Evolutionary conservation across 2,329 filamentous ascomycete species (phyloP).

Genomic region (Lasiodiplodia sp.): DNA sequence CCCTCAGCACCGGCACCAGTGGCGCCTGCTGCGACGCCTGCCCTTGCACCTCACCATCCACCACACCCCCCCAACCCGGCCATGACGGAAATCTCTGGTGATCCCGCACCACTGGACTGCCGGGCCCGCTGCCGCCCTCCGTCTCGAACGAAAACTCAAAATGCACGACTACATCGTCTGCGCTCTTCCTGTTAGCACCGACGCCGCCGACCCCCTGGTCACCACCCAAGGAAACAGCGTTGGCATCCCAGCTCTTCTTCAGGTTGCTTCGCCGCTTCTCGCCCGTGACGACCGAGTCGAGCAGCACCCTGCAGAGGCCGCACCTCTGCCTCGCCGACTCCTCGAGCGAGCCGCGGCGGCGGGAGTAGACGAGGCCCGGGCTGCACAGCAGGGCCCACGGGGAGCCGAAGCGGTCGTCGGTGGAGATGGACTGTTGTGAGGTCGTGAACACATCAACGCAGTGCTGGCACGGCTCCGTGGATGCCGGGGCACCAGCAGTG

Average conservation of each 20-base stretch:
- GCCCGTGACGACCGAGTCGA: slow-evolving; percentile 13
- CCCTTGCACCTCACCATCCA: background rate
- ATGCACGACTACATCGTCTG: slow-evolving; percentile 1
- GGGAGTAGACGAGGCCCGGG: slow-evolving; percentile 1
- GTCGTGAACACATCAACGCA: background rate
- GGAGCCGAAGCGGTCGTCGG: background rate
- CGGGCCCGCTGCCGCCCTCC: background rate
- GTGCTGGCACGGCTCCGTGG: background rate
- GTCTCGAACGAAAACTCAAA: slow-evolving; percentile 17
- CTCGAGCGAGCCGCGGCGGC: slow-evolving; percentile 7
- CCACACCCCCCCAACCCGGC: background rate
- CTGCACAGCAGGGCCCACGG: slow-evolving; percentile 21
- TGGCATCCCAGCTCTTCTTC: slow-evolving; percentile 8
- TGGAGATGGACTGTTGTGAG: background rate
- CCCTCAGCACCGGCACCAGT: slow-evolving; percentile 10
- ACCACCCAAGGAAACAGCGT: background rate
- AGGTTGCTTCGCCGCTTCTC: slow-evolving; percentile 9
- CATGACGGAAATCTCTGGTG: background rate
- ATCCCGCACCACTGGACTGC: background rate
- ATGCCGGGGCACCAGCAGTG: background rate
- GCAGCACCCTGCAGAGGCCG: slow-evolving; percentile 15
- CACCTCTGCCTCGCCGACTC: background rate
- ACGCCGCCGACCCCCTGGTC: background rate
- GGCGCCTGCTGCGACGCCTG: background rate
- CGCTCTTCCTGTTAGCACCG: background rate